Evolutionary conservation across 1,284 basidiomycete genomes (phyloP).

Genomic region (Retiboletus flavoniger): DNA sequence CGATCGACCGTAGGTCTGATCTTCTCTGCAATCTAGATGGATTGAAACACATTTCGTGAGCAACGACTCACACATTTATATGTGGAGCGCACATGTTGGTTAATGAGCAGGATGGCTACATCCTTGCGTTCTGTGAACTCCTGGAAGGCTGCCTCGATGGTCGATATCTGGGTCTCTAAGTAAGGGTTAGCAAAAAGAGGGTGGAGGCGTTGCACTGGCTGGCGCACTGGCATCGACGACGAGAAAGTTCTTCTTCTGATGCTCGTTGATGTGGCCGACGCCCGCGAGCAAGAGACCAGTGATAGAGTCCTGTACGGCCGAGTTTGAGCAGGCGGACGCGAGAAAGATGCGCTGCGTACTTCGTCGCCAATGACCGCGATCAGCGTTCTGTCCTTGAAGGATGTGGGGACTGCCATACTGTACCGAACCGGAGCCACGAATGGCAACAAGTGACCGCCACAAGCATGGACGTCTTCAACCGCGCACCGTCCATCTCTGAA

Average conservation of each 20-base stretch:
- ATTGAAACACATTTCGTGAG: conserved; percentile 15
- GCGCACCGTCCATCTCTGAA: conserved; percentile 76
- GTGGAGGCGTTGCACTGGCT: conserved; percentile 1
- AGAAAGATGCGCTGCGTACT: conserved; percentile 43
- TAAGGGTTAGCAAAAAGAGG: conserved; percentile 8
- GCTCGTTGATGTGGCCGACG: conserved; percentile 83
- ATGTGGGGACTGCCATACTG: conserved; percentile 45
- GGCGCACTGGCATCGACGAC: conserved; percentile 82
- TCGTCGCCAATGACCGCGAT: conserved; percentile 96
- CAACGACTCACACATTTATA: background rate
- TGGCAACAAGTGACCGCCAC: conserved; percentile 14
- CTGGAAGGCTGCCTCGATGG: conserved; percentile 87
- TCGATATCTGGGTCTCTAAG: conserved; percentile 83
- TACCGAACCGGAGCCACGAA: conserved; percentile 22
- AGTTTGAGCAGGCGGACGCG: conserved; percentile 4
- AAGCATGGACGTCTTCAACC: conserved; percentile 58
- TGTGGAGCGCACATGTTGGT: conserved; percentile 79
- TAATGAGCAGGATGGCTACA: conserved; percentile 93
- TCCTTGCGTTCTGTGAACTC: conserved; percentile 92
- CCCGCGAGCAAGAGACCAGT: conserved; percentile 92
- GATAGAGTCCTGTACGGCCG: conserved; percentile 76
- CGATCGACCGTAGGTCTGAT: conserved; percentile 94
- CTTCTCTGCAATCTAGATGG: conserved; percentile 85
- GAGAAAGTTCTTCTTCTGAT: conserved; percentile 94
- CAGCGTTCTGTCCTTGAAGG: conserved; percentile 80